Evolutionary conservation across 345 rosid species (phyloP).

Genomic region (Melaleuca alternifolia): DNA sequence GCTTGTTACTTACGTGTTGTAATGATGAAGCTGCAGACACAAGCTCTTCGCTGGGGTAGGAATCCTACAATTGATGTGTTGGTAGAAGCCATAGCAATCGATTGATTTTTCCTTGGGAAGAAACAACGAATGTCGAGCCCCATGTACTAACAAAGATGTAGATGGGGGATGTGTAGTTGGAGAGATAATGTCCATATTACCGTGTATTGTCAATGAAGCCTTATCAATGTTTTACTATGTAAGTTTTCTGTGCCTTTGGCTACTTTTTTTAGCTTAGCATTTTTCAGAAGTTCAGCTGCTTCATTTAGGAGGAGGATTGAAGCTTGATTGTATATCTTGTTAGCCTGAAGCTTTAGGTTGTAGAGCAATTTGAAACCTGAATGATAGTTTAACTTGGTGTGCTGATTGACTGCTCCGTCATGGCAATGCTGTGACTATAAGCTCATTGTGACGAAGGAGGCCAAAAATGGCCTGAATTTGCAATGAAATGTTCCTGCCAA

Average conservation of each 20-base stretch:
- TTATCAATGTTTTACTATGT: neutral
- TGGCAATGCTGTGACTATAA: neutral
- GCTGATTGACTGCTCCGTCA: neutral
- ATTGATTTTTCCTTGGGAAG: neutral
- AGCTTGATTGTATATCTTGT: neutral
- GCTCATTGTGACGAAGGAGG: neutral
- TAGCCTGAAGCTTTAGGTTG: neutral
- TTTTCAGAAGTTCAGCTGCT: neutral
- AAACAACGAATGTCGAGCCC: neutral
- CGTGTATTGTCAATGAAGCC: neutral
- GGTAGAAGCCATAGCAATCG: neutral
- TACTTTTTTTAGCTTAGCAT: neutral
- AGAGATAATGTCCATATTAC: neutral
- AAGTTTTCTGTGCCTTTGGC: neutral
- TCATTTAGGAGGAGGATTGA: neutral
- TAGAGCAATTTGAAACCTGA: neutral
- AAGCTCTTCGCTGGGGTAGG: conserved; percentile 44
- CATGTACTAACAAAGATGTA: neutral
- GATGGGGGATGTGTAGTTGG: neutral
- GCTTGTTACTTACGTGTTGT: too few species aligned
- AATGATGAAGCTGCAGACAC: too few species aligned
- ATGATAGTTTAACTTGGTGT: neutral
- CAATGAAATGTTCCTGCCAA: neutral
- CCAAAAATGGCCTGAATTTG: neutral
- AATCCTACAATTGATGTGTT: neutral